Evolutionary conservation across 495 filamentous ascomycete species (phyloP).

Genomic region (Lasiosphaeris hirsuta): DNA sequence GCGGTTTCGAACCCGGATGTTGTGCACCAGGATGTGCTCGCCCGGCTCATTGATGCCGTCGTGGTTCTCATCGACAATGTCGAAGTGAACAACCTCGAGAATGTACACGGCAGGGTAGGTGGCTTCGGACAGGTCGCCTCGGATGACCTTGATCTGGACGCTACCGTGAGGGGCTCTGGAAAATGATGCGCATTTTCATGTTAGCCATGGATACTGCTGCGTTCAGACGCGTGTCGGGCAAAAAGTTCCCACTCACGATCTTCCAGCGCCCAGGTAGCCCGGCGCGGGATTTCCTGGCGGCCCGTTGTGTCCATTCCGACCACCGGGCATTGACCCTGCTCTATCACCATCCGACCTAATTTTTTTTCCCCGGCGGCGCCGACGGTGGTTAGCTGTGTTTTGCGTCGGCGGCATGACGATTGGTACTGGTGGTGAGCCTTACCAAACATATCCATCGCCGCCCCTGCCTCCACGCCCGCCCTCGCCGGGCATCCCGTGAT

Average conservation of each 20-base stretch:
- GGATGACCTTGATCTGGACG: constrained; percentile 12
- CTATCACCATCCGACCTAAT: too few relatives aligned
- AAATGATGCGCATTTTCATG: too few relatives aligned
- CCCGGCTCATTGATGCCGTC: constrained; percentile 45
- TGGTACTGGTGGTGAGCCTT: too few relatives aligned
- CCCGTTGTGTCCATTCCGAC: not conserved
- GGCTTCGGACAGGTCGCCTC: constrained; percentile 14
- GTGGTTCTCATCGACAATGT: constrained; percentile 42
- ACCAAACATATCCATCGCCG: constrained; percentile 23
- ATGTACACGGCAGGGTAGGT: constrained; percentile 34
- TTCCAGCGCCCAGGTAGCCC: not conserved
- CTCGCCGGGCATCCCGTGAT: constrained; percentile 31
- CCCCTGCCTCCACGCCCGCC: constrained; percentile 26
- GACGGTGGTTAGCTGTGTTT: too few relatives aligned
- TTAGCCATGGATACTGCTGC: not conserved
- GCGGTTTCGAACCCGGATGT: constrained; percentile 26
- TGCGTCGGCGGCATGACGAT: too few relatives aligned
- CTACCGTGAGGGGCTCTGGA: not conserved
- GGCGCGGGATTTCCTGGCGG: constrained; percentile 12
- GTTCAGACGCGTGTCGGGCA: too few relatives aligned
- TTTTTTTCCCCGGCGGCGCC: too few relatives aligned
- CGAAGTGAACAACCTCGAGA: constrained; percentile 35
- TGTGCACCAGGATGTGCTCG: constrained; percentile 38
- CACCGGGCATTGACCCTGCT: too few relatives aligned
- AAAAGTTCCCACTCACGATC: constrained; percentile 2